Percentiles rank a stretch among this genome's conserved stretches.
These are phyloP conservation scores for Lactifluus volemus DNA, from an alignment of 768 basidiomycete species.

Conservation along the genomic window DNA sequence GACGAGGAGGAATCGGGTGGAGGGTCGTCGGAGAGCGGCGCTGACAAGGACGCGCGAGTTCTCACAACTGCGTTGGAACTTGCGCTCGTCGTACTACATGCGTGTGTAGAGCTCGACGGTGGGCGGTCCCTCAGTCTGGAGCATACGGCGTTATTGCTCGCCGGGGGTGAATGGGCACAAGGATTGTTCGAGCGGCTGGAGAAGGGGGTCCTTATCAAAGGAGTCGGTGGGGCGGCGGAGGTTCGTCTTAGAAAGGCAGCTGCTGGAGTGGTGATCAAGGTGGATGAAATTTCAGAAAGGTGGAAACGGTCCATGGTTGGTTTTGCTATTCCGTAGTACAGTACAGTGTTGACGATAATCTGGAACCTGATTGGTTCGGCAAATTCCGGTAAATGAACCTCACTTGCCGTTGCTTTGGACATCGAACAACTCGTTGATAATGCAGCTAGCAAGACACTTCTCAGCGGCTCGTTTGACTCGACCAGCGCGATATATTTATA, in stretches of 20 bases:
- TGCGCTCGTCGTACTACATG: slow-evolving; percentile 66
- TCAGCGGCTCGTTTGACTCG: not conserved
- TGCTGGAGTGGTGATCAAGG: slow-evolving; percentile 74
- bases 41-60: slow-evolving; percentile 60
- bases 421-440: not conserved
- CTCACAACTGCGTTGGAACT: slow-evolving; percentile 72
- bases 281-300: slow-evolving; percentile 59
- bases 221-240: slow-evolving; percentile 60
- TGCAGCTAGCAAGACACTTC: slow-evolving; percentile 7
- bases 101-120: slow-evolving; percentile 63
- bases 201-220: slow-evolving; percentile 49
- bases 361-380: slow-evolving; percentile 16
- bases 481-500: slow-evolving; percentile 27
- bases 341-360: not conserved
- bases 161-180: slow-evolving; percentile 73
- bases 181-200: slow-evolving; percentile 58
- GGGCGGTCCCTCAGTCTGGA: slow-evolving; percentile 71
- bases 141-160: slow-evolving; percentile 60
- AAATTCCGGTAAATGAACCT: slow-evolving; percentile 1
- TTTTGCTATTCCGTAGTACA: slow-evolving; percentile 9
- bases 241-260: slow-evolving; percentile 55
- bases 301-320: slow-evolving; percentile 62
- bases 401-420: not conserved
- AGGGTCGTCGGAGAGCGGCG: slow-evolving; percentile 13
- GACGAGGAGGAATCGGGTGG: slow-evolving; percentile 24